These are phyloP conservation scores for Tylopilus sp. DNA, from an alignment of 1,284 basidiomycete genomes.

Conservation along the genomic window DNA sequence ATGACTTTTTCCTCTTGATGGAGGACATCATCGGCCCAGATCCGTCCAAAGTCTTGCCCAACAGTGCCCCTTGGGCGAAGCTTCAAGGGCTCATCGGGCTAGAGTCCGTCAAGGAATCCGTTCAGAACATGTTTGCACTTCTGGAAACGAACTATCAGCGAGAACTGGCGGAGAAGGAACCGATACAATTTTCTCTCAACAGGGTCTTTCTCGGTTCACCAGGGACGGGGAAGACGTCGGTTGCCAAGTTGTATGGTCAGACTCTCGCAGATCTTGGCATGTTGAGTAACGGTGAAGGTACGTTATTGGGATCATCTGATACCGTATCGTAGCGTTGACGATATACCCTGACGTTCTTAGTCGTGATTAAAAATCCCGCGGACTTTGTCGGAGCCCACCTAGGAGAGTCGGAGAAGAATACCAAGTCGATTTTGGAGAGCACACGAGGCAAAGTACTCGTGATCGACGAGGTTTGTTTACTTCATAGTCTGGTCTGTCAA, in stretches of 20 bases:
- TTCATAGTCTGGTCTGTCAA: background rate
- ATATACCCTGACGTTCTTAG: constrained; percentile 42
- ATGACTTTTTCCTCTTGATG: constrained; percentile 60
- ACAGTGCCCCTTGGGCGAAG: constrained; percentile 62
- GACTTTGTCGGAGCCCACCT: constrained; percentile 69
- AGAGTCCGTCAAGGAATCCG: constrained; percentile 64
- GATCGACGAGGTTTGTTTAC: constrained; percentile 70
- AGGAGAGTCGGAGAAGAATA: constrained; percentile 71
- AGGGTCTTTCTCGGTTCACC: constrained; percentile 72
- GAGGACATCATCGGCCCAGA: constrained; percentile 74
- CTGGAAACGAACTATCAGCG: constrained; percentile 67
- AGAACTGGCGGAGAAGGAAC: constrained; percentile 66
- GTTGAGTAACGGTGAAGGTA: constrained; percentile 76
- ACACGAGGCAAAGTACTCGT: constrained; percentile 73
- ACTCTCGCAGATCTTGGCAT: constrained; percentile 69
- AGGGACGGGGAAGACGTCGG: constrained; percentile 76
- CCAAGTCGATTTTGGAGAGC: constrained; percentile 68
- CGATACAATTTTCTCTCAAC: constrained; percentile 66
- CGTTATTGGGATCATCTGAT: constrained; percentile 5
- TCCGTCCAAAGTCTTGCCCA: constrained; percentile 58
- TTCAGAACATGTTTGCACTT: constrained; percentile 59
- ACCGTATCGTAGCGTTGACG: constrained; percentile 1
- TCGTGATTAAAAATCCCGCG: constrained; percentile 72
- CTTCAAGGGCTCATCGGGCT: constrained; percentile 68
- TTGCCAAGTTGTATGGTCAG: constrained; percentile 71